Evolutionary conservation across 352 stramenopile genomes (phyloP), one percentile per base, ranked within the genome.

Genomic region (Sclerospora graminicola): DNA sequence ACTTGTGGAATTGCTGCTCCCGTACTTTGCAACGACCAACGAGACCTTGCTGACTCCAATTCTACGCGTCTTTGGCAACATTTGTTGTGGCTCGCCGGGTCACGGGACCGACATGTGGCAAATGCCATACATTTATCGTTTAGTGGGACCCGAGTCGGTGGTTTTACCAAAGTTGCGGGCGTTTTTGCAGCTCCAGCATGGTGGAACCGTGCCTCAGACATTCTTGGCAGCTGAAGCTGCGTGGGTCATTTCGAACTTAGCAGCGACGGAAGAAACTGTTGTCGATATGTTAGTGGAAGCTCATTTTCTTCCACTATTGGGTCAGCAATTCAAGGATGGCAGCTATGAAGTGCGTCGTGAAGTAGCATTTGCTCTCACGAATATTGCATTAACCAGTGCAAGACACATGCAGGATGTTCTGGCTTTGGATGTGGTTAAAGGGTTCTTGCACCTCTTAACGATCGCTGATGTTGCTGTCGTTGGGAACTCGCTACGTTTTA

Each of bases 241-340:
- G 15, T 90, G 74, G 74, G 78, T 87, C 6, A 29, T 87, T 5
- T 87, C 78, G n/a, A 90, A 87, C 39, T 47, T 90, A 20, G 78
- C 75, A 11, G 73, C 72, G 4, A 63, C 71, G 2, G 70, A 86
- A 36, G 57, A 26, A 4, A 14, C 60, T 1, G 60, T 86, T 14
- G 72, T 90, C 2, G 58, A 82, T 11, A n/a, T 70, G 36, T 33
- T 90, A 1, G 23, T 85, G 7, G 51, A 80, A 7, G 57, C 57
- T 2, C 56, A 73, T 4, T 58, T 90, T 15, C 41, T 90, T 1
- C 64, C 65, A 23, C 42, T 84, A n/a, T 47, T 90, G 4, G 57
- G 41, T 4, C 58, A 65, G 14, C 70, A 80, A 16, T 87, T 90
- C 38, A 62, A 71, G 36, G 48, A 70, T 7, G 69, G 70, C 5